Conservation (phyloP, 768 basidiomycete genomes). For the Guyanaporus albipodus region DNA sequence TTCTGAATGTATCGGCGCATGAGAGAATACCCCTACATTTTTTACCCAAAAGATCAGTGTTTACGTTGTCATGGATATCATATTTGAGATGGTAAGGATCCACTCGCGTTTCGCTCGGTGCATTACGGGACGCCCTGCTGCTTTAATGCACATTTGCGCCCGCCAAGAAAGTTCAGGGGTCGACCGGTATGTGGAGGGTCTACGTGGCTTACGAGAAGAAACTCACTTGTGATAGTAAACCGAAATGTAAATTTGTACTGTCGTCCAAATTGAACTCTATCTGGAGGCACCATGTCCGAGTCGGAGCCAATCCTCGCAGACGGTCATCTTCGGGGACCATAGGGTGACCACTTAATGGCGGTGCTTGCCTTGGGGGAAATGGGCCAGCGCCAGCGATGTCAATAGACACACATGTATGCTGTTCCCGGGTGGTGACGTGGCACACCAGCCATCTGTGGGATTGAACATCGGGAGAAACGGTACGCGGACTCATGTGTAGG, state of each 20-base stretch:
- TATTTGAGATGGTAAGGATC: neutral
- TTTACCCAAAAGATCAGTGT: too few species aligned
- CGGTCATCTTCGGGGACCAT: too few species aligned
- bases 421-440: too few species aligned
- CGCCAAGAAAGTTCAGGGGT: neutral
- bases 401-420: too few species aligned
- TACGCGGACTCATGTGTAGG: too few species aligned
- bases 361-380: too few species aligned
- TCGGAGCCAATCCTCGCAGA: neutral
- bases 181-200: too few species aligned
- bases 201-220: neutral
- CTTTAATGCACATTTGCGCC: neutral
- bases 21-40: neutral
- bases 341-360: too few species aligned
- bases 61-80: constrained; percentile 9
- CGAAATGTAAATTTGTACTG: neutral
- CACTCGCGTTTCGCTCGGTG: neutral
- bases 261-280: neutral
- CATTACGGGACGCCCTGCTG: neutral
- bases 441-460: too few species aligned
- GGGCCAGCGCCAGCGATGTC: too few species aligned
- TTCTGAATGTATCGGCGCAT: neutral
- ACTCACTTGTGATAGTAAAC: neutral
- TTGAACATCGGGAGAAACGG: too few species aligned
- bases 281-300: neutral